Evolutionary conservation across 2,329 filamentous ascomycete species (phyloP), one percentile per base, ranked within the genome.

Genomic region (Paraphaeosphaeria sporulosa): DNA sequence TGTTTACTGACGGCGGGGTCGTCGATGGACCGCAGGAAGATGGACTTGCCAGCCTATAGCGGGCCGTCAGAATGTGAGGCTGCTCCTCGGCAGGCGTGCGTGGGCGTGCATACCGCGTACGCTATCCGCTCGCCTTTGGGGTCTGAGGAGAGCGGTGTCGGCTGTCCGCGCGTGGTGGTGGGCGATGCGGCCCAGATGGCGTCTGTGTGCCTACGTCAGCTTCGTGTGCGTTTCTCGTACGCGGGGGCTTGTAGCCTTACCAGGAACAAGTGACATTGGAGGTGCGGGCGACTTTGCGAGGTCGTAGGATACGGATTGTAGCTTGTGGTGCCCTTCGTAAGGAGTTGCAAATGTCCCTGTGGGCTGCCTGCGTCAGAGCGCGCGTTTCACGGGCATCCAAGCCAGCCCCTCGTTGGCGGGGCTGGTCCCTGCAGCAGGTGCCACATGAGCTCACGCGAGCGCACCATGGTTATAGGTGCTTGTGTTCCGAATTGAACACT

Each of bases 11-110:
- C 80, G 66, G 92, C 86, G 55, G 94, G 94, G 76, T 95, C 83
- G 81, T 99, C 94, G 82, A 99, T 97, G 64, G 90, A 94, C 70
- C 95, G 93, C 50, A 99, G 85, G 81, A 97, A 98, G 80, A 99
- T 90, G 63, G 94, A 98, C 84, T 98, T 98, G 74, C 93, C 94
- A 55, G 93, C 94, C 93, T 96, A 69, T 13, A 48, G 36, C 25
- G 46, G 32, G n/a, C 17, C 50, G 56, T 63, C 55, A 66, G 61
- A 61, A 55, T 36, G 5, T 32, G 49, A 48, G 30, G 51, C 42
- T 50, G 6, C 19, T 34, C 10, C 4, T 19, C 30, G 10, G 47
- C 19, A 23, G n/a, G 42, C 42, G 19, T 25, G 32, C 12, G 4
- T 12, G 10, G 15, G 21, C 12, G 44, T 32, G 58, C 89, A 78